Evolutionary conservation across 345 rosid genomes (phyloP), one percentile per base, ranked within the genome.

Genomic region (Stellera chamaejasme): DNA sequence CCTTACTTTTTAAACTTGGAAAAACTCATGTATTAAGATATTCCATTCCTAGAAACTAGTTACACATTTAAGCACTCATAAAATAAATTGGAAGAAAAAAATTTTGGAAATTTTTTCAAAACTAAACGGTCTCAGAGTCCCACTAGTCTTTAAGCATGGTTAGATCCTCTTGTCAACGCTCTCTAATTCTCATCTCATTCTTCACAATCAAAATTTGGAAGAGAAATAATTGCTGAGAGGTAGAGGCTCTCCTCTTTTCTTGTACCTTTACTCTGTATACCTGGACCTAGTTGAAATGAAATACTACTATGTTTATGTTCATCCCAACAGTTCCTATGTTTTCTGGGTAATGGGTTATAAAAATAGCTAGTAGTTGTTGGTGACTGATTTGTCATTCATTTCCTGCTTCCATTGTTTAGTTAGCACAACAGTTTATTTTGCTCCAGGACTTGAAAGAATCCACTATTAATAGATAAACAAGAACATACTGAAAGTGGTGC

Each of bases 211-310:
- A 5, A 32, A 32, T 61, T 64, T 44, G 58, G 41, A 46, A 58
- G 75, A 61, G 54, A 58, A 76, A 72, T 76, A 72, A 69, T 76
- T 62, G 69, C 62, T 50, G 60, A 46, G 54, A 54, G 39, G 3
- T 32, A 32, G 39, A 66, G 62, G 45, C 39, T 39, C 39, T 50
- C n/a, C 50, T 52, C 51, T 52, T 66, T 50, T 59, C 57, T 42
- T 69, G 70, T 66, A 72, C 65, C 73, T 65, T 32, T 32, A 32
- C 52, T 43, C 50, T 62, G 66, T 61, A 75, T 55, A 70, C 60
- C 53, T 58, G 70, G 70, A 59, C 67, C 71, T 66, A 70, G 66
- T 76, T 53, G 58, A 61, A 69, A 61, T 62, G 64, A 64, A 64
- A 55, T 19, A 19, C 23, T 19, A 19, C 23, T 64, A 65, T 77